Evolutionary conservation across 2,329 filamentous ascomycete genomes (phyloP), one percentile per base, ranked within the genome.

Genomic region (Metarhizium anisopliae): DNA sequence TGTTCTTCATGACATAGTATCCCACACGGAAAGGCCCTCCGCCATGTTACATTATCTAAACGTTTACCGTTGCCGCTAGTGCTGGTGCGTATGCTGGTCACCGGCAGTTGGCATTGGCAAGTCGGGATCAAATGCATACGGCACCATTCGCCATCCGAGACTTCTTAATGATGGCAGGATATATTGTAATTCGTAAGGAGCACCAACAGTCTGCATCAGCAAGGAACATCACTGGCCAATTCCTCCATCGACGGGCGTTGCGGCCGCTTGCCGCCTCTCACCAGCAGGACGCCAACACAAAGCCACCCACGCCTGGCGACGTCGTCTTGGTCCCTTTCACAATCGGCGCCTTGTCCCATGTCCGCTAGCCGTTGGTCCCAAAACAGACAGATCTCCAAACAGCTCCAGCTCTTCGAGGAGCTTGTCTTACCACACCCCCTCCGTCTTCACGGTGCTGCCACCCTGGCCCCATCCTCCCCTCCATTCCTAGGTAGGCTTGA

Each of bases 351-450:
- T 25, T 25, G 25, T 25, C 25, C 25, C 25, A 25, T 25, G 25
- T 25, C 25, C 25, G 25, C 25, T 25, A 25, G 25, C 25, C 25
- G 25, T 25, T 25, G 25, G 25, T 25, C 25, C 32, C 32, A 35
- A 35, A 11, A 35, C 32, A 35, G 32, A 35, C 32, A 35, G 32
- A 35, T 35, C 32, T 35, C 32, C 32, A 35, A 35, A 11, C 32
- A 35, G 32, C 50, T 40, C 32, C 53, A 51, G 20, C 40, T 35
- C 47, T 54, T 20, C 18, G 47, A 11, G 38, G 38, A 4, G 14
- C 11, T 40, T 40, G 38, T 51, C 40, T 51, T 51, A 55, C 54
- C 40, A 47, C 54, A 52, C 36, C 42, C 43, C 54, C 43, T 43
- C 30, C 18, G 29, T 36, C 20, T 20, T 36, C 43, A 32, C 40